Base-by-base conservation (phyloP, 305 asterid genomes). In the Fraxinus velutina region DNA sequence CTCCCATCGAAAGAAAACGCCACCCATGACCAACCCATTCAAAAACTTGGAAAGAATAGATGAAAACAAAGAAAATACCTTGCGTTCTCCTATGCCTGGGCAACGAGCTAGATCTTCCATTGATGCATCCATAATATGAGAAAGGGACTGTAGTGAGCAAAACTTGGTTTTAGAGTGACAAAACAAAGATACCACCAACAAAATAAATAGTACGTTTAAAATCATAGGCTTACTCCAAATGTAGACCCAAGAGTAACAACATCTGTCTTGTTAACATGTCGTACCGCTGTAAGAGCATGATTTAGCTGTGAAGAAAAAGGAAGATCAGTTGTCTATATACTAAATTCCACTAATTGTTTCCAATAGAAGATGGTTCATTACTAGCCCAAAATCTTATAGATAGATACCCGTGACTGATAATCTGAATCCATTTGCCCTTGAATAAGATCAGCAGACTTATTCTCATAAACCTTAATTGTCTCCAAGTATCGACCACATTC, bases 61-160 rank as follows among this genome's bases (percentile, higher is more conserved):
- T 1, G 66, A 68, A 24, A 80, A 80, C 22, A 30, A 32, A 47
- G 7, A 83, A 68, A 62, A 68, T 89, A 93, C 99, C 99, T 96
- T 96, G 85, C 92, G 92, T 81, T 96, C 99, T 82, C 99, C 99
- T 83, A 96, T 94, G 84, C 98, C 98, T 0, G 97, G 99, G 91
- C 99, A 96, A 85, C 97, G 97, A 76, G 98, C 96, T 81, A 96
- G 90, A 87, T 94, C 99, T 86, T 96, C 98, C 98, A 96, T 94
- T 64, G 99, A 93, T 79, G 98, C 97, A 79, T 96, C 99, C 99
- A 96, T 94, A 83, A 94, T 89, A 81, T 91, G 88, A 50, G 97
- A 87, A 66, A 93, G 93, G 70, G 99, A 96, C 98, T 95, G 90
- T 82, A 84, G 74, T 71, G 29, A 17, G 79, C n/a, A 80, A 33